Conservation (phyloP, 2,329 filamentous ascomycete genomes). For the Scedosporium apiospermum region DNA sequence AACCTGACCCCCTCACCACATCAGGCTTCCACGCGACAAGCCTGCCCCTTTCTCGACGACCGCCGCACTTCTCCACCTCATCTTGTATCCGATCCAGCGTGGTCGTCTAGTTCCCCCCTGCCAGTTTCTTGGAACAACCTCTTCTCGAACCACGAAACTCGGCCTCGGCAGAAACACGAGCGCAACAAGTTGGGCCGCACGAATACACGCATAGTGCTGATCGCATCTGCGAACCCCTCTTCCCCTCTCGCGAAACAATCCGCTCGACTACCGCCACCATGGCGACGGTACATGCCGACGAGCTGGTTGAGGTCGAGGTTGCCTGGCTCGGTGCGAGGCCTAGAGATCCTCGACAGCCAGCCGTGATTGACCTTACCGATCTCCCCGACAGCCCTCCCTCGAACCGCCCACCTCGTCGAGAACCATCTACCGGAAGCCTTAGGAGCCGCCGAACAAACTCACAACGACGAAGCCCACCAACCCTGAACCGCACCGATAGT, state of each 20-base stretch:
- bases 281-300: slow-evolving; percentile 14
- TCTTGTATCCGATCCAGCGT: too few species aligned
- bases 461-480: slow-evolving; percentile 29
- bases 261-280: neutral
- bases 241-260: neutral
- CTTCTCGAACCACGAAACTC: too few species aligned
- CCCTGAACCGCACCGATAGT: slow-evolving; percentile 33
- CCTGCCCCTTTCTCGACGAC: neutral
- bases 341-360: slow-evolving; percentile 2
- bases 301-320: slow-evolving; percentile 23
- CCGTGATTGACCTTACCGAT: slow-evolving; percentile 39
- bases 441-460: slow-evolving; percentile 28
- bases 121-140: too few species aligned
- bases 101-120: too few species aligned
- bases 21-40: slow-evolving; percentile 11
- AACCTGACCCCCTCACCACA: slow-evolving; percentile 2
- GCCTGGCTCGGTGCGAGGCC: slow-evolving; percentile 4
- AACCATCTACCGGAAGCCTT: slow-evolving; percentile 21
- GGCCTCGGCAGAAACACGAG: slow-evolving; percentile 1
- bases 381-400: slow-evolving; percentile 36
- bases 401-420: neutral
- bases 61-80: neutral
- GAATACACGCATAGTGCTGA: too few species aligned
- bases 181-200: neutral
- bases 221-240: neutral